Evolutionary conservation across 768 basidiomycete species (phyloP), one percentile per base, ranked within the genome.

Genomic region (Roridomyces roridus): DNA sequence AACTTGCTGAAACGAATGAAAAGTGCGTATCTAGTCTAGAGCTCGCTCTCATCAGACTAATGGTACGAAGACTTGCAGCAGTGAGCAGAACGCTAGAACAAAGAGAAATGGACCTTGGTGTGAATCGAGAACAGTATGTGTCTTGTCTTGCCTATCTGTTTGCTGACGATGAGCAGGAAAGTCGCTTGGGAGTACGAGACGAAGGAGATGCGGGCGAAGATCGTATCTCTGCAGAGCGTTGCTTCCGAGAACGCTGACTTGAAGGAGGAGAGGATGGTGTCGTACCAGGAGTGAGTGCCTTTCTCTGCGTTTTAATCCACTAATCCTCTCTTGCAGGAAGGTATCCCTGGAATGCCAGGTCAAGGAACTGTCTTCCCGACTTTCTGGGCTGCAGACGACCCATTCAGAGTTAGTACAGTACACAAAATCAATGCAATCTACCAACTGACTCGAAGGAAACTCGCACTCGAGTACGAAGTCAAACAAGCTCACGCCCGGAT

Each of bases 1-100:
- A 55, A n/a, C 55, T 67, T 20, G 26, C 44, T 12, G 65, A 67
- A 26, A 64, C 42, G 21, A 58, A 37, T 36, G 50, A 67, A 48
- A 45, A 49, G 65, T 63, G 40, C 29, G 15, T 29, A 10, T 24
- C 11, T 20, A 42, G 25, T 14, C 6, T 12, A 42, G 15, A n/a
- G 31, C 39, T 43, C 23, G 55, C 29, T 11, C 8, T 3, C 34
- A 2, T 3, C 18, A 11, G 15, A 21, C 7, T 39, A 11, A 34
- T 15, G 31, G 31, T 15, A 3, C 15, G 11, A 34, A 62, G 60
- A 41, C 24, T 62, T 6, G 28, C 45, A 9, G 23, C 45, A 20
- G 34, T 41, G 6, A 50, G 44, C 11, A 51, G 46, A 17, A 55
- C 37, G 11, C 12, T 54, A 23, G 52, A 62, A 39, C 26, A 53